Base-by-base conservation (phyloP, 257 asterid genomes). In the Primulina tabacum region DNA sequence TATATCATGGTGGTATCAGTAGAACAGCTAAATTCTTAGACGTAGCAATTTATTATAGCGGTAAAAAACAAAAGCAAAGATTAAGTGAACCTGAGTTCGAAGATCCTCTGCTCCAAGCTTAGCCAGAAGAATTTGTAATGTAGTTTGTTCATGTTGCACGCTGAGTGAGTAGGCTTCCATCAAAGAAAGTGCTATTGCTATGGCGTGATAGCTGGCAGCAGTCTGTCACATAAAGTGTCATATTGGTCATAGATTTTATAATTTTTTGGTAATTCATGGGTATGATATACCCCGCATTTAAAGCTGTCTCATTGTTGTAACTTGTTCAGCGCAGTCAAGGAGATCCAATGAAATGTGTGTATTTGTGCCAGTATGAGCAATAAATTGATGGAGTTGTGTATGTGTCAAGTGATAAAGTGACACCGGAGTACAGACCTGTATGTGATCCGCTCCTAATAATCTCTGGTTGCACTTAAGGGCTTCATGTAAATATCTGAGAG, bases 131-230 rank as follows among this genome's bases (percentile, higher is more conserved):
- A 94, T 94, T 79, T 87, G 92, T 56, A 94, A 87, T 20, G 98
- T 91, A 65, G 99, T 94, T 81, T 91, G 97, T 75, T 94, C 99
- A 67, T 94, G 99, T 81, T 89, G 98, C 80, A 94, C 97, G 47
- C 99, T 94, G 77, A 94, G 89, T n/a, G 99, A 84, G 83, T 91
- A 94, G 67, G 97, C 98, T 71, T 94, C 98, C 99, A 94, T 94
- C 87, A 94, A 80, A 2, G 99, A 94, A 81, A 94, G 95, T 79
- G 99, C 99, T 71, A 94, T 94, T 71, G 99, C 99, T 75, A 94
- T 91, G 83, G 99, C 98, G 60, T 94, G 99, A 83, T 92, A 94
- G 84, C 99, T 94, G 64, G 99, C 98, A 79, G 99, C 98, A 80
- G 99, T 94, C 99, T 94, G 94, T 67, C 53, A 81, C 71, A 43